Evolutionary conservation across 129 eudicot species (phyloP).

Genomic region (Deinandra increscens): DNA sequence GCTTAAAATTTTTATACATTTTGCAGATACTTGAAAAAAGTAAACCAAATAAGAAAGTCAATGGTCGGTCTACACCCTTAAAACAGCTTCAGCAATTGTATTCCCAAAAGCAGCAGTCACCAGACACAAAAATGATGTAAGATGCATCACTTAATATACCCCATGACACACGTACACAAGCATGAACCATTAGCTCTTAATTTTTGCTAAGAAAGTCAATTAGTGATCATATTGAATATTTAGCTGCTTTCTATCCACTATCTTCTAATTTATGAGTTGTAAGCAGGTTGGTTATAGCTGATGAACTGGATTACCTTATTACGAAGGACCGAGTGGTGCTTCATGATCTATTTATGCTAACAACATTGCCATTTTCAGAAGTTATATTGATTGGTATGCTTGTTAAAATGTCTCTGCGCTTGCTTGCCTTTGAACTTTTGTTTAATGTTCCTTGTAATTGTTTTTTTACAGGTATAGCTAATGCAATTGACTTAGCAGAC

Average conservation of each 20-base stretch:
- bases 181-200: not conserved
- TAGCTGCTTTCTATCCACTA: not conserved
- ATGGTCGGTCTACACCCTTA: slow-evolving; percentile 49
- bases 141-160: slow-evolving; percentile 14
- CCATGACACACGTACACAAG: not conserved
- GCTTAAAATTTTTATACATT: slow-evolving; percentile 8
- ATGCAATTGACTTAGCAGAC: slow-evolving; percentile 95
- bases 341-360: slow-evolving; percentile 96
- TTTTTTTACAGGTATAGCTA: slow-evolving; percentile 72
- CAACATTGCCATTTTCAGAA: slow-evolving; percentile 76
- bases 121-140: slow-evolving; percentile 72
- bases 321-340: slow-evolving; percentile 90
- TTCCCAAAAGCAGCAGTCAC: slow-evolving; percentile 53
- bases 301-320: slow-evolving; percentile 92
- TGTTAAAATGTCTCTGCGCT: not conserved
- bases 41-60: slow-evolving; percentile 53
- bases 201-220: slow-evolving; percentile 6
- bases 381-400: slow-evolving; percentile 71
- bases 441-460: not conserved
- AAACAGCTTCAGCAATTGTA: slow-evolving; percentile 62
- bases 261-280: slow-evolving; percentile 13
- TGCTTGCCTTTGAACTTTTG: not conserved
- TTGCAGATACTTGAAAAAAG: slow-evolving; percentile 61
- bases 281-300: slow-evolving; percentile 81
- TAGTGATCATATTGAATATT: not conserved